These are phyloP conservation scores for Ploettnerulaceae sp. DNA, from an alignment of 2,329 filamentous ascomycete species.

Conservation along the genomic window DNA sequence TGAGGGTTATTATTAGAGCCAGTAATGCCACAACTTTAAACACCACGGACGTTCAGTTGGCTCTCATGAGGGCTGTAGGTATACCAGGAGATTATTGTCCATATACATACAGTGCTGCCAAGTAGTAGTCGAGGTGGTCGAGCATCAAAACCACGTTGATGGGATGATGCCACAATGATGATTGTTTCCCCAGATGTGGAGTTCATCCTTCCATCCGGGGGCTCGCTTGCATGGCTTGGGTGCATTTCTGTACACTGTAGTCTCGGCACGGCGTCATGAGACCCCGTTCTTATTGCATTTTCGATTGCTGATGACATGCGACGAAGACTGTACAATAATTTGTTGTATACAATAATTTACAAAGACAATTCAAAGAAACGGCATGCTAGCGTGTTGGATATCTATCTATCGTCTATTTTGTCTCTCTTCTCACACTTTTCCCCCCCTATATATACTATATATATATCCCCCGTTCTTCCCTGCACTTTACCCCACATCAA, in stretches of 20 bases:
- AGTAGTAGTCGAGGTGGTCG: too few relatives aligned
- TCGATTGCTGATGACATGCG: neutral
- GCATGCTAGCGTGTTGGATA: neutral
- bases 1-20: too few relatives aligned
- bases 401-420: neutral
- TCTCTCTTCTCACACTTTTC: neutral
- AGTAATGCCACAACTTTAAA: too few relatives aligned
- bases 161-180: too few relatives aligned
- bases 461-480: neutral
- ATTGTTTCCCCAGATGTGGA: too few relatives aligned
- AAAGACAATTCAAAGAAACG: neutral
- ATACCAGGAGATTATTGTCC: too few relatives aligned
- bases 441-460: neutral
- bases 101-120: too few relatives aligned
- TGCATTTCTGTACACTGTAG: neutral
- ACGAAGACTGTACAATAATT: neutral
- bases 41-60: too few relatives aligned
- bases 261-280: slow-evolving; percentile 3
- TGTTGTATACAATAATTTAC: neutral
- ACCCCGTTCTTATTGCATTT: neutral
- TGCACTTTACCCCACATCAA: neutral
- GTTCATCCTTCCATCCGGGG: neutral
- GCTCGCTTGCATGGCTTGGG: neutral
- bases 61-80: too few relatives aligned
- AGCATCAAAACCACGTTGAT: too few relatives aligned